Base-by-base conservation (phyloP, 108 stramenopile genomes). In the Licmophora abbreviata region DNA sequence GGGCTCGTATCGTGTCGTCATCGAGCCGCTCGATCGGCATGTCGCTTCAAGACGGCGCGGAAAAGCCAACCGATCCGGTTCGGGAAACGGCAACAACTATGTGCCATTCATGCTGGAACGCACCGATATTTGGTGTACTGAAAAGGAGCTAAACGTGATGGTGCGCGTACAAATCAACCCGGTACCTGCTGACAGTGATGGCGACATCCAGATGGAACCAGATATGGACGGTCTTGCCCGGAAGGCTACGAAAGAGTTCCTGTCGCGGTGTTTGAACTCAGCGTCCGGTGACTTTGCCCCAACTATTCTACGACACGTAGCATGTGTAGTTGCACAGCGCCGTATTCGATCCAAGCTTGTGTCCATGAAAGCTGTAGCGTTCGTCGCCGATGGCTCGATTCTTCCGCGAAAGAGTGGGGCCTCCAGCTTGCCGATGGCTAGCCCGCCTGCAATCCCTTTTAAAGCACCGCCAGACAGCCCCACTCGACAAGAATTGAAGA, bases 401-500 rank as follows among this genome's bases (percentile, higher is more conserved):
- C 37, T 92, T 21, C 90, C 90, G 22, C 78, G 90, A 31, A 81
- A 75, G 61, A 81, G 73, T 47, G 90, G 90, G 21, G 82, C 79
- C 14, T 77, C 67, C 21, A 33, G 68, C 29, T 51, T 60, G 4
- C 90, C 90, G 41, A 92, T 92, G 90, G 34, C 65, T 7, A 77
- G 69, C 46, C 79, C 81, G 5, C 82, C 83, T 5, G 79, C 85
- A 0, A 44, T 92, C 9, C 85, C 90, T 14, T 92, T 87, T 51
- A 9, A 29, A 3, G 69, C 79, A 22, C 90, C 90, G 18, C 24
- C 54, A 0, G 62, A 55, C 24, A 76, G 79, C 29, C 48, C 37
- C 29, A 47, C 63, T 30, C 71, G 58, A 8, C 61, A 58, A 28
- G 44, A 56, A 10, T 40, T 81, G n/a, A 45, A 54, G 0, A 59